phyloP scores from a whole-genome alignment of 2,329 filamentous ascomycete genomes.

The Paraphoma chrysanthemicola region DNA sequence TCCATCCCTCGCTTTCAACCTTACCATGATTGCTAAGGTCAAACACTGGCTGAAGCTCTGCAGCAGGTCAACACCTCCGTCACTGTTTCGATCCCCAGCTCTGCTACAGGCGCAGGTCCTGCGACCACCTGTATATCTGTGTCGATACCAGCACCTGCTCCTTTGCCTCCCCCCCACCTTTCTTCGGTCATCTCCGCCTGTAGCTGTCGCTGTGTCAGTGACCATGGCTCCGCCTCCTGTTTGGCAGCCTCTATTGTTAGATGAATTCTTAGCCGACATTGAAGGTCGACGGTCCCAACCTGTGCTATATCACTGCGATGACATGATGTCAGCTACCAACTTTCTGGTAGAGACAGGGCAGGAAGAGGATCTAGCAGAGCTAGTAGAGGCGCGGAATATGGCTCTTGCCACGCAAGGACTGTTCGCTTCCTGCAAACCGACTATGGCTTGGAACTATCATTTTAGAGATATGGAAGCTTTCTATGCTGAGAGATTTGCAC shows the following conservation, averaged over 20 bases:
- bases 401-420: slow-evolving; percentile 15
- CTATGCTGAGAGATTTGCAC: slow-evolving; percentile 18
- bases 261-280: slow-evolving; percentile 13
- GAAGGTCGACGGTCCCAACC: slow-evolving; percentile 8
- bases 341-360: slow-evolving; percentile 19
- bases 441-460: slow-evolving; percentile 23
- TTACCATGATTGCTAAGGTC: slow-evolving; percentile 2
- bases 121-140: slow-evolving; percentile 15
- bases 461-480: slow-evolving; percentile 22
- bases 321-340: slow-evolving; percentile 16
- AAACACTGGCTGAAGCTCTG: slow-evolving; percentile 11
- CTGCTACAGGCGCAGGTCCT: slow-evolving; percentile 4
- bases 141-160: slow-evolving; percentile 12
- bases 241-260: slow-evolving; percentile 11
- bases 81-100: slow-evolving; percentile 11
- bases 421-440: slow-evolving; percentile 11
- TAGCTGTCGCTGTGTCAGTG: slow-evolving; percentile 12
- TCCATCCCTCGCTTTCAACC: slow-evolving; percentile 8
- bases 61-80: slow-evolving; percentile 10
- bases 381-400: slow-evolving; percentile 16
- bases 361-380: slow-evolving; percentile 13
- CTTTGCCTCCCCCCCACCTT: slow-evolving; percentile 8
- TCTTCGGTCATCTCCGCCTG: slow-evolving; percentile 9
- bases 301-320: slow-evolving; percentile 15
- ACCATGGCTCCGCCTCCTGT: slow-evolving; percentile 6